Evolutionary conservation across 2,329 filamentous ascomycete genomes (phyloP).

Genomic region (Phaeosphaeriaceae sp.): DNA sequence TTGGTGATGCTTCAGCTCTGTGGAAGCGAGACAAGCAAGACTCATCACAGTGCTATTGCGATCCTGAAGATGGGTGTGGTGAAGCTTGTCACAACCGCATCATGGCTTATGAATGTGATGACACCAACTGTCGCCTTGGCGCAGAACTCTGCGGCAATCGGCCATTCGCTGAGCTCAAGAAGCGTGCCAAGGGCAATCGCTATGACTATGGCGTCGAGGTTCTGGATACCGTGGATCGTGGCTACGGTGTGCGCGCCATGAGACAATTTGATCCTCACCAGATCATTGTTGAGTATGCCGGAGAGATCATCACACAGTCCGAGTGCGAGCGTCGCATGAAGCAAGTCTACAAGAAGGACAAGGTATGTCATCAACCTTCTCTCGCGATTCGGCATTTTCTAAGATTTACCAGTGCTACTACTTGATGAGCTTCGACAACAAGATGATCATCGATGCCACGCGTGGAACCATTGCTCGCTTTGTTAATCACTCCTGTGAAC

Average conservation of each 20-base stretch:
- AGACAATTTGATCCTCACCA: constrained; percentile 86
- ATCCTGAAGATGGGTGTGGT: constrained; percentile 76
- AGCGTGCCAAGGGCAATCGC: constrained; percentile 74
- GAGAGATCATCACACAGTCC: constrained; percentile 94
- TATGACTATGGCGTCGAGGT: constrained; percentile 96
- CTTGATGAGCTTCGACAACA: constrained; percentile 97
- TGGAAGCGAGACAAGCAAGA: constrained; percentile 84
- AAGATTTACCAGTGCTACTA: constrained; percentile 80
- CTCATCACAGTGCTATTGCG: constrained; percentile 68
- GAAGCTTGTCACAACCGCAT: constrained; percentile 93
- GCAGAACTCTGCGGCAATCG: constrained; percentile 82
- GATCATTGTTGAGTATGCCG: constrained; percentile 98
- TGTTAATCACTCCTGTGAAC: constrained; percentile 96
- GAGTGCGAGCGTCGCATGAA: constrained; percentile 96
- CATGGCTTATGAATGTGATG: constrained; percentile 97
- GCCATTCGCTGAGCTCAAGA: constrained; percentile 80
- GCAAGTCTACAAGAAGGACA: constrained; percentile 90
- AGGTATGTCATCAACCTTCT: constrained; percentile 63
- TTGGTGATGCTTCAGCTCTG: constrained; percentile 79
- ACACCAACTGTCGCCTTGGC: constrained; percentile 83
- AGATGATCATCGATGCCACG: constrained; percentile 97
- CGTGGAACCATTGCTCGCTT: constrained; percentile 96
- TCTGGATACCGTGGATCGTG: constrained; percentile 86
- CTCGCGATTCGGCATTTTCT: constrained; percentile 11
- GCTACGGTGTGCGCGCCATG: constrained; percentile 90